phyloP scores from a whole-genome alignment of 179 eudicot species.

The Corrigiola litoralis region DNA sequence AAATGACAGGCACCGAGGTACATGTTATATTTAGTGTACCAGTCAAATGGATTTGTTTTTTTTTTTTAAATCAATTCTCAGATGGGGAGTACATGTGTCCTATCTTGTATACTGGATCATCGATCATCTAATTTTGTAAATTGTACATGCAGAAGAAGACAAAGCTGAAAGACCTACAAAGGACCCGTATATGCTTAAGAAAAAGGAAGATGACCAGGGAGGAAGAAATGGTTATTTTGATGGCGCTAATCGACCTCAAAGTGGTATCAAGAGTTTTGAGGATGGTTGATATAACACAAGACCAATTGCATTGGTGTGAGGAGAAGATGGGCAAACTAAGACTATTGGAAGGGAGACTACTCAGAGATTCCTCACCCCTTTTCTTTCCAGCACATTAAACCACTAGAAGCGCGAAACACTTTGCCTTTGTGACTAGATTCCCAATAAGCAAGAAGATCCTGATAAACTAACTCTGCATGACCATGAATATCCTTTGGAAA shows the following conservation, averaged over 20 bases:
- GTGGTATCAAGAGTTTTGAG: constrained; percentile 85
- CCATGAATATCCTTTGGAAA: constrained; percentile 27
- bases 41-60: neutral
- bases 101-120: neutral
- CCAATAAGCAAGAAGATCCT: constrained; percentile 31
- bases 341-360: constrained; percentile 54
- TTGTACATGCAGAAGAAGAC: constrained; percentile 54
- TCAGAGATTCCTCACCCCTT: constrained; percentile 89
- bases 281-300: constrained; percentile 56
- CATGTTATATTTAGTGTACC: no score
- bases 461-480: constrained; percentile 24
- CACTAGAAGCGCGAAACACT: neutral
- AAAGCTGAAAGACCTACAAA: constrained; percentile 62
- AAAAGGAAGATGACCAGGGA: constrained; percentile 43
- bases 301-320: constrained; percentile 90
- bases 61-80: no score
- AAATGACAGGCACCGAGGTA: no score
- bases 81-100: no score
- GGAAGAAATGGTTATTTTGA: constrained; percentile 69
- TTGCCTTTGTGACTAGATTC: constrained; percentile 31
- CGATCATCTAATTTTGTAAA: no score
- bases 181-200: constrained; percentile 36
- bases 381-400: constrained; percentile 77
- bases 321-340: constrained; percentile 72
- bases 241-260: constrained; percentile 75